Evolutionary conservation across 2,329 filamentous ascomycete genomes (phyloP).

Genomic region (Ophiosphaerella herpotricha): DNA sequence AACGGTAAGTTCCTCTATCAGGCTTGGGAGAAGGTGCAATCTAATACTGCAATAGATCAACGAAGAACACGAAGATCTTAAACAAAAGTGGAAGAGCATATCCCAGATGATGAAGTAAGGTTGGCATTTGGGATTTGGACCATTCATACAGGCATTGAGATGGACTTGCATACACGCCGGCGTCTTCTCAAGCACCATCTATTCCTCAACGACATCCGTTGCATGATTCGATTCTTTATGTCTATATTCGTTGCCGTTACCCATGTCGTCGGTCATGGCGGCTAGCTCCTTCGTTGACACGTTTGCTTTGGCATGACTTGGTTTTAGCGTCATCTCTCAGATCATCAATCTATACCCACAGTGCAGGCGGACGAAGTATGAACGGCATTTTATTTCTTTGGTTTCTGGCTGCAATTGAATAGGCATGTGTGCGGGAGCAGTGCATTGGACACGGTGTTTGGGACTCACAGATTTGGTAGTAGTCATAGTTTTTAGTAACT

Average conservation of each 20-base stretch:
- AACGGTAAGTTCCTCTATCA: conserved; percentile 67
- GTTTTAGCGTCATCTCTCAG: background rate
- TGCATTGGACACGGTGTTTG: conserved; percentile 11
- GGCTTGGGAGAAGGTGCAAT: background rate
- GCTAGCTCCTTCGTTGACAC: conserved; percentile 4
- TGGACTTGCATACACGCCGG: conserved; percentile 26
- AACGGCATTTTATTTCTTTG: conserved; percentile 8
- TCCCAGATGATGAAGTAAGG: conserved; percentile 51
- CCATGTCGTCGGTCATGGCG: background rate
- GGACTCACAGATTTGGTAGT: conserved; percentile 2
- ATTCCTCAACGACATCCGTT: conserved; percentile 29
- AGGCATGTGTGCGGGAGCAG: conserved; percentile 17
- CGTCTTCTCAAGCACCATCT: conserved; percentile 22
- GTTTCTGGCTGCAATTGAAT: conserved; percentile 20
- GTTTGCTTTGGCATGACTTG: conserved; percentile 11
- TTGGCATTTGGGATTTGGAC: conserved; percentile 12
- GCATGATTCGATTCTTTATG: conserved; percentile 33
- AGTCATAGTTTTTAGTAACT: conserved; percentile 12
- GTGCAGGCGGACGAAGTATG: conserved; percentile 15
- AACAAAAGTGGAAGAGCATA: conserved; percentile 55
- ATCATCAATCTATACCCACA: conserved; percentile 32
- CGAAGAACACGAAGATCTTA: conserved; percentile 54
- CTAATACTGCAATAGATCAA: conserved; percentile 48
- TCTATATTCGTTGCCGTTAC: conserved; percentile 32
- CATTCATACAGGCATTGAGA: conserved; percentile 23